Percentiles rank a stretch among this genome's conserved stretches.
Conservation (phyloP, 169 alveolate species). For the Eimeria necatrix region DNA sequence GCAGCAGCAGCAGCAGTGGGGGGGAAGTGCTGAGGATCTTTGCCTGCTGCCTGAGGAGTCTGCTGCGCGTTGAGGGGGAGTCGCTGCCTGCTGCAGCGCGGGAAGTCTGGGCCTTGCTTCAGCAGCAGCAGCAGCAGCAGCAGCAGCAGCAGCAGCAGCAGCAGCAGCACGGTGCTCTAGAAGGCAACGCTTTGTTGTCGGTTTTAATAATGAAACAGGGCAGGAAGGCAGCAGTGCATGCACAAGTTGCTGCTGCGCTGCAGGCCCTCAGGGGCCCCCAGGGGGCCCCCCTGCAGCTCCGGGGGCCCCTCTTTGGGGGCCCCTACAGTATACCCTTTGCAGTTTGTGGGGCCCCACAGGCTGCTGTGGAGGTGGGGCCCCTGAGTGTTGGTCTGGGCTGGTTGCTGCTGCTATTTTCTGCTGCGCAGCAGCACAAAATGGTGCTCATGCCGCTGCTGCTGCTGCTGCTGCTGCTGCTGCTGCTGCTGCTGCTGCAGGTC, state of each 20-base stretch:
- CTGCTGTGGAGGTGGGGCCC: neutral
- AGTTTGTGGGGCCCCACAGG: neutral
- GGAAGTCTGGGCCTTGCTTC: slow-evolving; percentile 11
- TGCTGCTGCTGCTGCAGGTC: slow-evolving; percentile 36
- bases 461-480: slow-evolving; percentile 40
- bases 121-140: slow-evolving; percentile 7
- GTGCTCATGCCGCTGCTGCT: neutral
- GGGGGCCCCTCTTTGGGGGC: neutral
- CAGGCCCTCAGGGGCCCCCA: neutral
- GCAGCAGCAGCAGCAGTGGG: slow-evolving; percentile 20
- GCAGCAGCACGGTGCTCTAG: slow-evolving; percentile 45
- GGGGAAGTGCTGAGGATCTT: slow-evolving; percentile 3
- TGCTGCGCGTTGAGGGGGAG: neutral
- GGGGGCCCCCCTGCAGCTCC: neutral
- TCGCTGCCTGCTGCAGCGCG: neutral
- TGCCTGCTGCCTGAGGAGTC: neutral
- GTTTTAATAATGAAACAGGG: neutral
- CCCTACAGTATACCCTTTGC: neutral
- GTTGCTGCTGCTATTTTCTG: neutral
- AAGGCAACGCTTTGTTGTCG: neutral
- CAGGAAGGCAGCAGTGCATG: slow-evolving; percentile 3
- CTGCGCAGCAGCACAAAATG: neutral
- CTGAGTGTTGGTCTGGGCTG: neutral
- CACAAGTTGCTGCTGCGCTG: neutral
- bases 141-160: slow-evolving; percentile 27